Evolutionary conservation across 2,329 filamentous ascomycete genomes (phyloP).

Genomic region (Trichophyton simii): DNA sequence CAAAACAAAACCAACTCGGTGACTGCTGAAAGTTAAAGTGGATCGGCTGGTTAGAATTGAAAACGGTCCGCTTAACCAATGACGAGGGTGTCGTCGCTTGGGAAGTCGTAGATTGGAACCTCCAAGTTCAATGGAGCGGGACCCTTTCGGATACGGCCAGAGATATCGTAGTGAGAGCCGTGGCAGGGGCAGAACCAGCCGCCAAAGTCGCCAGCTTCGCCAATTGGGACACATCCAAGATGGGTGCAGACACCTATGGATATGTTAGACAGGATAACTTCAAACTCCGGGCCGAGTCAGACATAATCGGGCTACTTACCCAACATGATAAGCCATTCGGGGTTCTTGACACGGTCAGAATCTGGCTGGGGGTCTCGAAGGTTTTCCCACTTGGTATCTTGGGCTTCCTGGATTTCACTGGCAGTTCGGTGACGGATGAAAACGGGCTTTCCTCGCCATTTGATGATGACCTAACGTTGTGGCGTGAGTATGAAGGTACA

Average conservation of each 20-base stretch:
- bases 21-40: not conserved
- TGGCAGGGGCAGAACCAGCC: constrained; percentile 99
- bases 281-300: constrained; percentile 15
- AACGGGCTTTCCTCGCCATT: constrained; percentile 99
- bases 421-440: constrained; percentile 97
- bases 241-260: constrained; percentile 86
- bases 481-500: not conserved
- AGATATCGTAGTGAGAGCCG: constrained; percentile 99
- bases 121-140: constrained; percentile 96
- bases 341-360: constrained; percentile 88
- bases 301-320: constrained; percentile 41
- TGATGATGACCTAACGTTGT: constrained; percentile 72
- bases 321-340: constrained; percentile 98
- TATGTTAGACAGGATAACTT: not conserved
- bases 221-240: constrained; percentile 96
- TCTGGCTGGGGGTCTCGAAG: constrained; percentile 89
- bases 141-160: constrained; percentile 92
- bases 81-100: constrained; percentile 72
- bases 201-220: constrained; percentile 93
- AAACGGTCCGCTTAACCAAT: constrained; percentile 60
- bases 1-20: not conserved
- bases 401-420: constrained; percentile 87
- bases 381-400: constrained; percentile 66
- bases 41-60: not conserved
- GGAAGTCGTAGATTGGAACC: constrained; percentile 84